Evolutionary conservation across 108 stramenopile genomes (phyloP).

Genomic region (Pinguiococcus pyrenoidosus): DNA sequence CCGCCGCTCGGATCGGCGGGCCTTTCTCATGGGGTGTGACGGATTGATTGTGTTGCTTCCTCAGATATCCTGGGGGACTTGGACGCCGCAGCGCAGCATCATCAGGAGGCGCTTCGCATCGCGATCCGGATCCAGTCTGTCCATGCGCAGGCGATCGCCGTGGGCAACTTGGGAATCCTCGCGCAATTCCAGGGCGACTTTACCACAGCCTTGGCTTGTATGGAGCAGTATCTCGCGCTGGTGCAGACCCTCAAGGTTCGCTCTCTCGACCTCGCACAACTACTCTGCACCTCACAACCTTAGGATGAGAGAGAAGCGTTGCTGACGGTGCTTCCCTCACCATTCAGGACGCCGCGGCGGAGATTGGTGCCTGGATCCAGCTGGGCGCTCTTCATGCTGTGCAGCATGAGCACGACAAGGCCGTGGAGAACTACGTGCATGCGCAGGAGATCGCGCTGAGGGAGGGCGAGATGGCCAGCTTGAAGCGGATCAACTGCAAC

Average conservation of each 20-base stretch:
- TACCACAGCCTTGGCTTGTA: slow-evolving; percentile 25
- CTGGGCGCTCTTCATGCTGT: slow-evolving; percentile 5
- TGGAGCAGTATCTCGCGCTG: slow-evolving; percentile 39
- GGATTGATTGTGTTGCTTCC: too few relatives aligned
- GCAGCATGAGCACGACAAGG: not conserved
- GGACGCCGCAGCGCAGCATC: slow-evolving; percentile 21
- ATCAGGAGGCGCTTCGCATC: slow-evolving; percentile 33
- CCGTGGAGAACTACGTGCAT: not conserved
- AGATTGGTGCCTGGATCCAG: slow-evolving; percentile 26
- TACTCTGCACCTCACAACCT: too few relatives aligned
- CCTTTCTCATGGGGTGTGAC: too few relatives aligned
- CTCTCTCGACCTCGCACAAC: too few relatives aligned
- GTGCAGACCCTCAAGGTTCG: slow-evolving; percentile 29
- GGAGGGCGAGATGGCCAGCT: slow-evolving; percentile 11
- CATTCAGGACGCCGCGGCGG: slow-evolving; percentile 24
- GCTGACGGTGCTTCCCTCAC: too few relatives aligned
- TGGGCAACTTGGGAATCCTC: slow-evolving; percentile 35
- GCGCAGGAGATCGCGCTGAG: slow-evolving; percentile 4
- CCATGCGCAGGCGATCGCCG: slow-evolving; percentile 33
- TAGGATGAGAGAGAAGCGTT: too few relatives aligned
- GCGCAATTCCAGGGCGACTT: slow-evolving; percentile 23
- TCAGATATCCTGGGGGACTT: slow-evolving; percentile 24
- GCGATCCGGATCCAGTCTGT: slow-evolving; percentile 24
- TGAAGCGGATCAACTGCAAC: slow-evolving; percentile 29
- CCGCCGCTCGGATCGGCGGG: too few relatives aligned